phyloP scores from a whole-genome alignment of 106 monocot genomes.

The Cymbidium sinense region DNA sequence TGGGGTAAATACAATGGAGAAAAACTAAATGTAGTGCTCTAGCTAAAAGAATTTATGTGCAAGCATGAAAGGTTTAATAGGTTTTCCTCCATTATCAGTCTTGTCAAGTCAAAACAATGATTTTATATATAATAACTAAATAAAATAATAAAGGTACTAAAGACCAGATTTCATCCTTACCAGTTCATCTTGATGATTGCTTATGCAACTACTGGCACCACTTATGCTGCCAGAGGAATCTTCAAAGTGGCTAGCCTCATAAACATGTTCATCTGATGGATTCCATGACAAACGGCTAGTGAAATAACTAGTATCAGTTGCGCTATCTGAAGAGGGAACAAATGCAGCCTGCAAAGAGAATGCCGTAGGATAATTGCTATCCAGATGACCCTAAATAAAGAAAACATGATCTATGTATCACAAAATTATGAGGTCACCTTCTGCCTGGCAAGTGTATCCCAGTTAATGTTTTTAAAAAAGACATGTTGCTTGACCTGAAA shows the following conservation, averaged over 20 bases:
- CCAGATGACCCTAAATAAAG: neutral
- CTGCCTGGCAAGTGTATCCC: constrained; percentile 96
- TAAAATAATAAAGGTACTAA: neutral
- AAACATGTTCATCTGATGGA: constrained; percentile 75
- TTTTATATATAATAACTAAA: neutral
- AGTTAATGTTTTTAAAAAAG: constrained; percentile 95
- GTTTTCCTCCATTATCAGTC: neutral
- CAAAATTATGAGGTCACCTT: constrained; percentile 45
- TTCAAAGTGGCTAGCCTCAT: constrained; percentile 80
- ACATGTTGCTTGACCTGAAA: constrained; percentile 85
- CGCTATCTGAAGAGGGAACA: constrained; percentile 88
- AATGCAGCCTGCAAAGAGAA: constrained; percentile 76
- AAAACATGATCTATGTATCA: neutral
- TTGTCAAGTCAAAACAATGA: neutral
- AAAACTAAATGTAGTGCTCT: neutral
- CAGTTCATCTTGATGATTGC: constrained; percentile 76
- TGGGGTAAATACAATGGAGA: neutral
- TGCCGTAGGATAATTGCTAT: neutral
- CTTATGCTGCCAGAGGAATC: constrained; percentile 88
- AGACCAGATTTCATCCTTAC: constrained; percentile 19
- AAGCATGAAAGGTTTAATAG: neutral
- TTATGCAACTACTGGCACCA: constrained; percentile 77
- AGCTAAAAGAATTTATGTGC: neutral
- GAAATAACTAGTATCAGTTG: constrained; percentile 95
- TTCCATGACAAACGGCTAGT: constrained; percentile 95